Evolutionary conservation across 1,284 basidiomycete species (phyloP).

Genomic region (Melanopsichium pennsylvanicum): DNA sequence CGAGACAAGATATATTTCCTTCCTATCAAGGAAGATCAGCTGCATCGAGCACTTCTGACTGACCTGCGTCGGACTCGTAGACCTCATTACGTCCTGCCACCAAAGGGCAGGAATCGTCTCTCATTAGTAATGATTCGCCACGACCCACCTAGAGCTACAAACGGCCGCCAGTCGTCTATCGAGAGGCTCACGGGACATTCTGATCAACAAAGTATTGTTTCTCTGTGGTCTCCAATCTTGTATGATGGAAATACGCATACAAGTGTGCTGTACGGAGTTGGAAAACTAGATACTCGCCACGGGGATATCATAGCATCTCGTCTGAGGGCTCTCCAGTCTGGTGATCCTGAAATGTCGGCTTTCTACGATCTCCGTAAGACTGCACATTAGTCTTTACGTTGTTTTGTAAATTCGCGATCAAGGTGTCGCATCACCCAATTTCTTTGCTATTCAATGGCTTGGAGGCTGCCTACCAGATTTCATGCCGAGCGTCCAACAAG

Average conservation of each 20-base stretch:
- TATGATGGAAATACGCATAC: background rate
- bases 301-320: no score
- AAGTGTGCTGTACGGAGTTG: slow-evolving; percentile 18
- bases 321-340: no score
- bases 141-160: background rate
- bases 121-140: background rate
- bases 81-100: background rate
- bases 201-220: background rate
- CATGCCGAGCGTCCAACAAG: no score
- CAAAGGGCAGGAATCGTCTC: background rate
- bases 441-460: no score
- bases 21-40: background rate
- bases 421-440: no score
- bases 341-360: no score
- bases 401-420: no score
- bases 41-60: background rate
- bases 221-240: slow-evolving; percentile 20
- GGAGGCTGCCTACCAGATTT: no score
- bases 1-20: background rate
- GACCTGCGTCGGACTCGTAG: background rate
- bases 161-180: background rate
- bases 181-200: background rate
- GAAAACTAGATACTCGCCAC: background rate
- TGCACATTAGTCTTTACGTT: no score
- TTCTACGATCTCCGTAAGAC: no score